These are phyloP conservation scores for Acanthamoeba triangularis DNA, from an alignment of 208 protist genomes.

Conservation along the genomic window DNA sequence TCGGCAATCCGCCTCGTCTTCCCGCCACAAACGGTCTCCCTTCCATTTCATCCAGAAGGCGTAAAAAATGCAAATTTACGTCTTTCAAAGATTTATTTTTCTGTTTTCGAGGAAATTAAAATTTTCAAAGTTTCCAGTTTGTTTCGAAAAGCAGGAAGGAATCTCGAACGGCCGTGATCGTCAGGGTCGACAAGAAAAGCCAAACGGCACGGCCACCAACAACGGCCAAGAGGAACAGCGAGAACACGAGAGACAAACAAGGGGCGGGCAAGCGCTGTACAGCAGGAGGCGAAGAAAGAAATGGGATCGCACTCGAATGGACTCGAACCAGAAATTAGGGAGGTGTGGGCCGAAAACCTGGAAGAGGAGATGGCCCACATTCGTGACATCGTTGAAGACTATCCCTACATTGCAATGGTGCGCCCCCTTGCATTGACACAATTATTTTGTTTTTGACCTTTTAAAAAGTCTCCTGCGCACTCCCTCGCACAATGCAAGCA, in stretches of 20 bases:
- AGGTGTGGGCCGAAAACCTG: conserved; percentile 98
- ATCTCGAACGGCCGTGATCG: not conserved
- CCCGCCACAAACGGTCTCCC: not conserved
- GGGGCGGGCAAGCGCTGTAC: too few relatives aligned
- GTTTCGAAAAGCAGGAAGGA: not conserved
- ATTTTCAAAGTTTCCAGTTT: not conserved
- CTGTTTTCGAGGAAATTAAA: too few relatives aligned
- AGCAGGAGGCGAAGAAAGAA: not conserved
- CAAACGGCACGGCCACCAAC: not conserved
- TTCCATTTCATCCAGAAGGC: not conserved
- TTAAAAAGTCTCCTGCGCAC: too few relatives aligned
- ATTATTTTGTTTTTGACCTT: too few relatives aligned
- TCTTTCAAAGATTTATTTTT: too few relatives aligned
- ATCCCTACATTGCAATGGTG: conserved; percentile 95
- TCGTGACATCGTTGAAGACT: conserved; percentile 96
- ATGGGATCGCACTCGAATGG: conserved; percentile 52
- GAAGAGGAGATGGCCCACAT: conserved; percentile 98
- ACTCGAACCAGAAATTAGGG: conserved; percentile 81
- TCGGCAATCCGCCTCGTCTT: not conserved
- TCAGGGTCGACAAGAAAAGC: not conserved
- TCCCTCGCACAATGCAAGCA: too few relatives aligned
- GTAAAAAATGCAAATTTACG: too few relatives aligned
- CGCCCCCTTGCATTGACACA: not conserved
- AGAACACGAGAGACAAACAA: not conserved
- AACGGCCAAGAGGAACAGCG: too few relatives aligned